Evolutionary conservation across 768 basidiomycete genomes (phyloP).

Genomic region (Boletus rubroflammeus): DNA sequence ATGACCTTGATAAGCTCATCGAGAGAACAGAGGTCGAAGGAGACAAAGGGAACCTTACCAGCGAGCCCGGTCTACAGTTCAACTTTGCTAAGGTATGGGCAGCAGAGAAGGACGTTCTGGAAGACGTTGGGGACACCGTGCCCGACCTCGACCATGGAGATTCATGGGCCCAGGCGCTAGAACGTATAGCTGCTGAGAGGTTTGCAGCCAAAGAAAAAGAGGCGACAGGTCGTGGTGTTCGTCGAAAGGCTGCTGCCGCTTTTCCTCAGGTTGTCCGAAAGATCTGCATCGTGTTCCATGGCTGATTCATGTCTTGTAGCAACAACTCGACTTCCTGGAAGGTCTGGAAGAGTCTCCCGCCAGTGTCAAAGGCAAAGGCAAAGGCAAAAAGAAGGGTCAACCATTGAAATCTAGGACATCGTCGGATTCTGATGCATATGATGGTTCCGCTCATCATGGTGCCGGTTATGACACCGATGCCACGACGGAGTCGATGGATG

Average conservation of each 20-base stretch:
- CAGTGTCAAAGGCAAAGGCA: conserved; percentile 36
- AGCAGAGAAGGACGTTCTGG: conserved; percentile 66
- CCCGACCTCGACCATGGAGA: conserved; percentile 51
- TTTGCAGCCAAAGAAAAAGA: conserved; percentile 44
- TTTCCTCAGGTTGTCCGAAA: conserved; percentile 33
- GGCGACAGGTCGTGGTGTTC: conserved; percentile 67
- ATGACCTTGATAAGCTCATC: conserved; percentile 83
- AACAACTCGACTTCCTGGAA: conserved; percentile 32
- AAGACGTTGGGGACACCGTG: conserved; percentile 58
- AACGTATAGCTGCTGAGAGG: conserved; percentile 43
- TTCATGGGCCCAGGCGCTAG: conserved; percentile 78
- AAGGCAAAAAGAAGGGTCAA: conserved; percentile 34
- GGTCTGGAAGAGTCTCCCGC: conserved; percentile 37
- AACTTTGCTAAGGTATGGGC: conserved; percentile 93
- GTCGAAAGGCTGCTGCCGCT: conserved; percentile 63
- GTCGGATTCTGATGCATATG: conserved; percentile 42
- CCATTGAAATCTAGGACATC: conserved; percentile 30
- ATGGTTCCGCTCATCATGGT: conserved; percentile 16
- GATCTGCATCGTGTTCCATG: neutral
- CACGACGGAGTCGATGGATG: conserved; percentile 24
- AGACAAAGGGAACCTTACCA: conserved; percentile 48
- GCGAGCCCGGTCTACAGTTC: conserved; percentile 60
- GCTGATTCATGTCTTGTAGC: conserved; percentile 14
- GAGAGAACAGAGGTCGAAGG: conserved; percentile 77
- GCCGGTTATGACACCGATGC: conserved; percentile 23